A percentile compares a stretch with the other conserved stretches of the same genome.
Evolutionary conservation across 768 basidiomycete genomes (phyloP).

Genomic region (Russula compacta): DNA sequence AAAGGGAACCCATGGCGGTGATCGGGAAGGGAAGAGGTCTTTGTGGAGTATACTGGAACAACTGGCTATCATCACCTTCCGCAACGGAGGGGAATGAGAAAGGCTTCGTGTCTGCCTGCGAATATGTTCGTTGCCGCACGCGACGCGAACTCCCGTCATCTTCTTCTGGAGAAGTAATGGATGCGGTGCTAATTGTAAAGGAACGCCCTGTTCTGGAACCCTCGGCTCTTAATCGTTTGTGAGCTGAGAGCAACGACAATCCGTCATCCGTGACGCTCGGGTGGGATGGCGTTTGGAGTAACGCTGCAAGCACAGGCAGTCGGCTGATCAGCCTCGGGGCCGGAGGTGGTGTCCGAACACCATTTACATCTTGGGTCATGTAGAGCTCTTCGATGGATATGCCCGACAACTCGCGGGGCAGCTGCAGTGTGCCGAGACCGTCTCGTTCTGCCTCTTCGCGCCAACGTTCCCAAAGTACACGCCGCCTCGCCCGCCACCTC

Average conservation of each 20-base stretch:
- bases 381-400: slow-evolving; percentile 10
- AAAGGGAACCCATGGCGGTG: neutral
- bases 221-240: slow-evolving; percentile 14
- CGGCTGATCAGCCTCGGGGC: slow-evolving; percentile 12
- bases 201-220: slow-evolving; percentile 12
- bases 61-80: neutral
- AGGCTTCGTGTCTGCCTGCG: slow-evolving; percentile 3
- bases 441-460: slow-evolving; percentile 17
- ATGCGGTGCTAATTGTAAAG: slow-evolving; percentile 4
- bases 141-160: slow-evolving; percentile 4
- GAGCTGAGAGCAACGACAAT: slow-evolving; percentile 9
- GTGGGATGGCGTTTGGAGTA: neutral
- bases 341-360: slow-evolving; percentile 11
- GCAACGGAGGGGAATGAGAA: slow-evolving; percentile 7
- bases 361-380: neutral
- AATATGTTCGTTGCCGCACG: slow-evolving; percentile 4
- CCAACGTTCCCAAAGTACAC: slow-evolving; percentile 17
- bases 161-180: slow-evolving; percentile 4
- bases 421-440: slow-evolving; percentile 1
- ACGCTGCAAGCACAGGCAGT: neutral
- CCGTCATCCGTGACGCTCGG: slow-evolving; percentile 2
- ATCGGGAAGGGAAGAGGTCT: slow-evolving; percentile 17
- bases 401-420: slow-evolving; percentile 14
- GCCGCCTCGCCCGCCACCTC: slow-evolving; percentile 16
- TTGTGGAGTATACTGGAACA: slow-evolving; percentile 5